A percentile compares a stretch with the other conserved stretches of the same genome.
Conservation (phyloP, 2,329 filamentous ascomycete species). For the Proliferodiscus dingleyae region DNA sequence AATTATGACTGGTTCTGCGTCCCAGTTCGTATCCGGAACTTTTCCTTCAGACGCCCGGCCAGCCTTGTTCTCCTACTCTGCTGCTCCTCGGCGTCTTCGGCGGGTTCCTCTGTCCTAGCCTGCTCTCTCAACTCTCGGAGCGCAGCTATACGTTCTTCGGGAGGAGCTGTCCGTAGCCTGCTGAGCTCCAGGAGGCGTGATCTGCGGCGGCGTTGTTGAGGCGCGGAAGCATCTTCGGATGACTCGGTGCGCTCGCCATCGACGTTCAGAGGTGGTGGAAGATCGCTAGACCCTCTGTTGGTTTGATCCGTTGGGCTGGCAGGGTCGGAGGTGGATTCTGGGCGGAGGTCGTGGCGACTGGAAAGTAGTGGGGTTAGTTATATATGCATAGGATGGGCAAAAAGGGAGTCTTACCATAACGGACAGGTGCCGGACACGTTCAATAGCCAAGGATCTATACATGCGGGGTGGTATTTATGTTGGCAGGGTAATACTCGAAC, state of each 20-base stretch:
- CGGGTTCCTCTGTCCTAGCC: slow-evolving; percentile 18
- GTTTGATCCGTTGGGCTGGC: slow-evolving; percentile 11
- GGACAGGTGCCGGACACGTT: slow-evolving; percentile 67
- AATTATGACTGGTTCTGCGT: slow-evolving; percentile 15
- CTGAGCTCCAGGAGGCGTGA: slow-evolving; percentile 53
- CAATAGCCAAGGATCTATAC: slow-evolving; percentile 65
- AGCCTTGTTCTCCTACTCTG: slow-evolving; percentile 24
- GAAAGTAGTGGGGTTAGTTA: slow-evolving; percentile 12
- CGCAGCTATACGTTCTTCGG: slow-evolving; percentile 58
- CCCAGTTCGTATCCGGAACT: slow-evolving; percentile 27
- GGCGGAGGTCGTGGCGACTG: slow-evolving; percentile 36
- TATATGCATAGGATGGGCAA: background rate
- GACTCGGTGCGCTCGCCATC: slow-evolving; percentile 13
- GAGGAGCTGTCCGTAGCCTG: slow-evolving; percentile 52
- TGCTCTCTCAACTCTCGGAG: slow-evolving; percentile 46
- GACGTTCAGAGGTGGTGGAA: slow-evolving; percentile 24
- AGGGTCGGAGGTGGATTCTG: slow-evolving; percentile 18
- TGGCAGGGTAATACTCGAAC: slow-evolving; percentile 63
- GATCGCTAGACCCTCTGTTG: slow-evolving; percentile 12
- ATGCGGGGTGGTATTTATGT: slow-evolving; percentile 64
- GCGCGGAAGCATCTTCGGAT: slow-evolving; percentile 30
- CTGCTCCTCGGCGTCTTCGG: slow-evolving; percentile 20
- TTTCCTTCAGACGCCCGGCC: slow-evolving; percentile 26
- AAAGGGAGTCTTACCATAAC: slow-evolving; percentile 50
- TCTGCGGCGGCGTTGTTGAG: slow-evolving; percentile 40